These are phyloP conservation scores for Microsporum audouinii DNA, from an alignment of 2,329 filamentous ascomycete species.

Conservation along the genomic window DNA sequence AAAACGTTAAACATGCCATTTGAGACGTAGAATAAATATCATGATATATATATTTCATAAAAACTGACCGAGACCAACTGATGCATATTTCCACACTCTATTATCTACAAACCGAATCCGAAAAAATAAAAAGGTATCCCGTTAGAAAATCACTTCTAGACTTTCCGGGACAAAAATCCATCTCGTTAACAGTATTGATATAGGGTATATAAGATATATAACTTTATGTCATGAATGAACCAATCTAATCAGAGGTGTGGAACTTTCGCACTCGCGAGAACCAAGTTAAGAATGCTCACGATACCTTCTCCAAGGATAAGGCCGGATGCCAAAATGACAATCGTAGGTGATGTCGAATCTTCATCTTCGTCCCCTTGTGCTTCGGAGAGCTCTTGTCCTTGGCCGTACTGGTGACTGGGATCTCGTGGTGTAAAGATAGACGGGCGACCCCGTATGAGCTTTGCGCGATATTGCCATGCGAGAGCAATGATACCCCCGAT, in stretches of 20 bases:
- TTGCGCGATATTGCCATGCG: conserved; percentile 55
- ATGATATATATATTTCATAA: too few species aligned
- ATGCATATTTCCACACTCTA: too few species aligned
- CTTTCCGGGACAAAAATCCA: neutral
- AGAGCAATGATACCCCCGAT: conserved; percentile 66
- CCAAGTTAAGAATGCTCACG: conserved; percentile 78
- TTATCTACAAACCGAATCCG: too few species aligned
- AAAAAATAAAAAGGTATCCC: too few species aligned
- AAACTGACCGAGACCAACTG: too few species aligned
- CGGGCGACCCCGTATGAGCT: conserved; percentile 31
- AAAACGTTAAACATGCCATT: too few species aligned
- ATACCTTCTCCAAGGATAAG: conserved; percentile 89
- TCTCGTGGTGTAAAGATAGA: conserved; percentile 2
- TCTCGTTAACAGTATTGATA: neutral
- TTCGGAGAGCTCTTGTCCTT: neutral
- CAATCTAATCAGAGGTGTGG: conserved; percentile 49
- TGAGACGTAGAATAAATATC: too few species aligned
- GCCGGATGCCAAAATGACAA: conserved; percentile 82
- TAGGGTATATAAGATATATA: neutral
- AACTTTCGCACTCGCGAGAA: conserved; percentile 64
- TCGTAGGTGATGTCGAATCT: conserved; percentile 42
- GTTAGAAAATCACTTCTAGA: too few species aligned
- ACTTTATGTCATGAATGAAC: neutral
- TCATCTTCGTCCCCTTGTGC: conserved; percentile 12
- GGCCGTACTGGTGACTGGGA: neutral